Conservation (phyloP, 495 filamentous ascomycete species). For the Aspergillus kassunensis region DNA sequence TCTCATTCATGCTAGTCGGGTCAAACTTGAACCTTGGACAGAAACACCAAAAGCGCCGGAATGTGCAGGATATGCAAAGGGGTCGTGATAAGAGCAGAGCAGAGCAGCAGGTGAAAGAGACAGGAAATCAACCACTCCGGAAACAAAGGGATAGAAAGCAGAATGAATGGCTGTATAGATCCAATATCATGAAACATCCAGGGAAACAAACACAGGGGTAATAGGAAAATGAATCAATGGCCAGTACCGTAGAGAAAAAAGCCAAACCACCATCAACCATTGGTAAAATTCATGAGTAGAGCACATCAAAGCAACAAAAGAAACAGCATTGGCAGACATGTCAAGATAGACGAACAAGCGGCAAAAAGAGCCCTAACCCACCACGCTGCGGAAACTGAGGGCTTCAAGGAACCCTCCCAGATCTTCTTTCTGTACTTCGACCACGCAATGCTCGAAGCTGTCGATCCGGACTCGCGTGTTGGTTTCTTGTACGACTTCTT, state of each 20-base stretch:
- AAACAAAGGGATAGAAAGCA: slow-evolving; percentile 10
- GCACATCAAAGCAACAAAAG: neutral
- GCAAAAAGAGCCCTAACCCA: slow-evolving; percentile 58
- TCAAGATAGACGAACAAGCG: slow-evolving; percentile 1
- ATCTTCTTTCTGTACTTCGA: slow-evolving; percentile 95
- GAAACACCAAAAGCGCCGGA: slow-evolving; percentile 24
- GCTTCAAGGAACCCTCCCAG: slow-evolving; percentile 86
- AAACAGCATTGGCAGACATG: slow-evolving; percentile 6
- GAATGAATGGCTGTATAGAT: slow-evolving; percentile 15
- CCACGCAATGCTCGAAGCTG: slow-evolving; percentile 94
- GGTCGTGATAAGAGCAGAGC: slow-evolving; percentile 13
- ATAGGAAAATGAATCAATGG: neutral
- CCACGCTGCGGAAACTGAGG: slow-evolving; percentile 85
- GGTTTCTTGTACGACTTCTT: slow-evolving; percentile 90
- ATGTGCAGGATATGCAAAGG: slow-evolving; percentile 20
- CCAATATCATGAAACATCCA: slow-evolving; percentile 24
- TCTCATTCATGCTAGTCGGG: slow-evolving; percentile 12
- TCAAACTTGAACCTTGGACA: slow-evolving; percentile 5
- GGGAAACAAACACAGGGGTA: neutral
- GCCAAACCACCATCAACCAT: neutral
- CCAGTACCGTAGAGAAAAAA: slow-evolving; percentile 14
- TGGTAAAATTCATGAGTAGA: slow-evolving; percentile 6
- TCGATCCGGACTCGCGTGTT: slow-evolving; percentile 87
- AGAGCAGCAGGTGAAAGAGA: slow-evolving; percentile 1
- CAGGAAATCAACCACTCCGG: slow-evolving; percentile 4